A percentile compares a stretch with the other conserved stretches of the same genome.
phyloP scores from a whole-genome alignment of 176 grass and related monocot genomes.

The Alopecurus myosuroides region DNA sequence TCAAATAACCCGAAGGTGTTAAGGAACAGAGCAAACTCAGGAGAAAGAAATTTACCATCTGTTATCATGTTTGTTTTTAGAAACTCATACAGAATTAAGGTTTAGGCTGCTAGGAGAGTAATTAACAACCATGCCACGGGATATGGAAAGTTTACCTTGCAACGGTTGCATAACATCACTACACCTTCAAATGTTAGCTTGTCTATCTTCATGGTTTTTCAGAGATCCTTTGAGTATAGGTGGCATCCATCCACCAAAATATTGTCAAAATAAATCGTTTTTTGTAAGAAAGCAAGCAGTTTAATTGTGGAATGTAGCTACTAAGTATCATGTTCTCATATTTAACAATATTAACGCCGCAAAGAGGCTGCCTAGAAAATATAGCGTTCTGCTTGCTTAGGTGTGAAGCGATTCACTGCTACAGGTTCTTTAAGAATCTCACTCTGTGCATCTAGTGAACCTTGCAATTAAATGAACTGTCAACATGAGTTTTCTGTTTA shows the following conservation, averaged over 20 bases:
- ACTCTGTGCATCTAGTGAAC: constrained; percentile 67
- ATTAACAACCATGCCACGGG: background rate
- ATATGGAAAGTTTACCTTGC: constrained; percentile 55
- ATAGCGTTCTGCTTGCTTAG: constrained; percentile 50
- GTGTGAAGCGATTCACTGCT: constrained; percentile 76
- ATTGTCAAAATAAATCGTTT: constrained; percentile 36
- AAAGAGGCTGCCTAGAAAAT: background rate
- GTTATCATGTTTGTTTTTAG: too few species aligned
- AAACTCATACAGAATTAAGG: too few species aligned
- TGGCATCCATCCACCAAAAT: constrained; percentile 80
- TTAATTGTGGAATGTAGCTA: background rate
- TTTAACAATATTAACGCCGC: too few species aligned
- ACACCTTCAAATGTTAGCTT: constrained; percentile 66
- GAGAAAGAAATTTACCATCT: too few species aligned
- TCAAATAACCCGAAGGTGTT: too few species aligned
- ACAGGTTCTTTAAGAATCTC: constrained; percentile 67
- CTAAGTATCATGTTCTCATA: too few species aligned
- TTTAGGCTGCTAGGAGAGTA: too few species aligned
- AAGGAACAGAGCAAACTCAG: too few species aligned
- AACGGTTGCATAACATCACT: constrained; percentile 77
- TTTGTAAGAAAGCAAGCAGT: constrained; percentile 1
- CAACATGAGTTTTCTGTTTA: too few species aligned
- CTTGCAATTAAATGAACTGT: too few species aligned
- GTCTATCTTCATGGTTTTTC: constrained; percentile 75
- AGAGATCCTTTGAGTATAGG: constrained; percentile 81